Evolutionary conservation across 139 green algal genomes (phyloP).

Genomic region (Asterochloris sp.): DNA sequence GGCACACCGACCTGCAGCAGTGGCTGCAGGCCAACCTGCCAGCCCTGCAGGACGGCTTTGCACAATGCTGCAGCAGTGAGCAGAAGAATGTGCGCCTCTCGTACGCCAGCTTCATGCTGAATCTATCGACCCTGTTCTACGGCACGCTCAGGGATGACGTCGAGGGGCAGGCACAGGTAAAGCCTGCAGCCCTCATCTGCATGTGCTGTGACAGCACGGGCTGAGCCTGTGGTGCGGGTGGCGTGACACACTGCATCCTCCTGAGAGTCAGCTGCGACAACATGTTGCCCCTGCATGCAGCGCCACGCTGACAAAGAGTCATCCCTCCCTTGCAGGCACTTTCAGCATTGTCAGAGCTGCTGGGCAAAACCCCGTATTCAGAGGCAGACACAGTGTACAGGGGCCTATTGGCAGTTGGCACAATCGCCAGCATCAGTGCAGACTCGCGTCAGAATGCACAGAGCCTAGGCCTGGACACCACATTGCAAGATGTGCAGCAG

Average conservation of each 20-base stretch:
- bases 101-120: slow-evolving; percentile 64
- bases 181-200: not conserved
- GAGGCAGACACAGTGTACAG: slow-evolving; percentile 40
- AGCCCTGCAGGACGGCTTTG: slow-evolving; percentile 46
- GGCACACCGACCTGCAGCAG: slow-evolving; percentile 22
- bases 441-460: slow-evolving; percentile 20
- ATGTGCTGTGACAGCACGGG: not conserved
- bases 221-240: not conserved
- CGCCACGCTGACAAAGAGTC: not conserved
- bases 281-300: not conserved
- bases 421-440: slow-evolving; percentile 27
- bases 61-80: not conserved
- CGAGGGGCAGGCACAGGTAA: slow-evolving; percentile 3
- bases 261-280: not conserved
- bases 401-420: slow-evolving; percentile 46
- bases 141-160: not conserved
- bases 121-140: slow-evolving; percentile 32
- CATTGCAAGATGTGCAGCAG: not conserved
- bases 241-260: not conserved
- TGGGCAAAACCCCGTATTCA: slow-evolving; percentile 21
- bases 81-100: slow-evolving; percentile 58
- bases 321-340: slow-evolving; percentile 24
- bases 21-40: slow-evolving; percentile 32
- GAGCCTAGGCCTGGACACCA: slow-evolving; percentile 10
- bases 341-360: slow-evolving; percentile 38